Conservation (phyloP, 75 land plant species). For the Adiantum capillusveneris region DNA sequence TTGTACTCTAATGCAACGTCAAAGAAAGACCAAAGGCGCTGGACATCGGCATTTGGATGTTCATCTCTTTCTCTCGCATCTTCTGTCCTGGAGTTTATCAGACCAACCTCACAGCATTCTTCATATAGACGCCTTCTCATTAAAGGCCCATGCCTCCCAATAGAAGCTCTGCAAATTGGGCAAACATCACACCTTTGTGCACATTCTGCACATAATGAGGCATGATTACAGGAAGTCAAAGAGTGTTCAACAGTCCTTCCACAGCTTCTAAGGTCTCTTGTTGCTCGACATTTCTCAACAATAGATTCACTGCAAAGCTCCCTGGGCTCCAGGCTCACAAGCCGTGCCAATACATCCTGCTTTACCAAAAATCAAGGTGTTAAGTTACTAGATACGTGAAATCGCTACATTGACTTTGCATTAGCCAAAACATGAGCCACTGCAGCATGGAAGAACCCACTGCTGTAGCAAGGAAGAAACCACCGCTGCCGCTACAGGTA, state of each 20-base stretch:
- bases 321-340: conserved; percentile 71
- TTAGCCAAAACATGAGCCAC: no score
- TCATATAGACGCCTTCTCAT: conserved; percentile 58
- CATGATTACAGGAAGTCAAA: conserved; percentile 78
- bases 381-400: no score
- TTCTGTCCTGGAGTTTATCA: conserved; percentile 43
- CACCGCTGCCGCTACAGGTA: no score
- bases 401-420: no score
- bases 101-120: conserved; percentile 76
- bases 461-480: no score
- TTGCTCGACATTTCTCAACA: conserved; percentile 83
- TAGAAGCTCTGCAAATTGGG: conserved; percentile 73
- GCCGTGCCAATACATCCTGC: conserved; percentile 63
- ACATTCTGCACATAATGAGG: conserved; percentile 86
- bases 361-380: no score
- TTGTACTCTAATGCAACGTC: conserved; percentile 87
- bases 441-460: no score
- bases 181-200: conserved; percentile 78
- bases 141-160: conserved; percentile 31
- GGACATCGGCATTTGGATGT: conserved; percentile 45
- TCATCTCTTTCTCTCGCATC: conserved; percentile 45
- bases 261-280: conserved; percentile 89
- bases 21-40: conserved; percentile 78
- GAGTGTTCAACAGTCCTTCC: conserved; percentile 63
- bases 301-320: conserved; percentile 82